phyloP scores from a whole-genome alignment of 2,329 filamentous ascomycete species.

The Talaromyces sp. region DNA sequence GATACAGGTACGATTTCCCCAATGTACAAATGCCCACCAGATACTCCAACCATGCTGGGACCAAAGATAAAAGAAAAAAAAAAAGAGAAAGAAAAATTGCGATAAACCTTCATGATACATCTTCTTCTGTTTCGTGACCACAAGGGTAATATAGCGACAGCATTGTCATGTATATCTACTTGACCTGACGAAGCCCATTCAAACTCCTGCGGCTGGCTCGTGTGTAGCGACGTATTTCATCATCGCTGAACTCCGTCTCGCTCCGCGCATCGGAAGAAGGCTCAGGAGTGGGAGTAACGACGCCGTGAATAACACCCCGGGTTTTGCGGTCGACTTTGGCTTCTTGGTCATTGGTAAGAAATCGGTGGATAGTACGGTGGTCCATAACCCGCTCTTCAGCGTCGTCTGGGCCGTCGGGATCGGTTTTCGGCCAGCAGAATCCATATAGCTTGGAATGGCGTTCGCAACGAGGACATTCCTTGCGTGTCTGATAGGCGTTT shows the following conservation, averaged over 20 bases:
- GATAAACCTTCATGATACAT: neutral
- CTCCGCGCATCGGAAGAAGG: slow-evolving; percentile 31
- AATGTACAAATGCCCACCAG: neutral
- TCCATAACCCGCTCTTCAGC: slow-evolving; percentile 67
- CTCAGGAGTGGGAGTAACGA: slow-evolving; percentile 32
- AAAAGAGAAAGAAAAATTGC: neutral
- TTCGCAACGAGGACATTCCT: slow-evolving; percentile 87
- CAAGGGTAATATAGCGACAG: neutral
- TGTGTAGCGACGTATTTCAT: slow-evolving; percentile 30
- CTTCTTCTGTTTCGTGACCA: neutral
- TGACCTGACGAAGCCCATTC: slow-evolving; percentile 30
- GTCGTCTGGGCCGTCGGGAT: slow-evolving; percentile 69
- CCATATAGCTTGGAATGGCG: slow-evolving; percentile 94
- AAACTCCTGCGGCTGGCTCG: slow-evolving; percentile 29
- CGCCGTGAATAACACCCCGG: slow-evolving; percentile 31
- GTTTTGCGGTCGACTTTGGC: slow-evolving; percentile 30
- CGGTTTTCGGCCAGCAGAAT: slow-evolving; percentile 92
- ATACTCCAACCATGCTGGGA: neutral
- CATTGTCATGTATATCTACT: slow-evolving; percentile 19
- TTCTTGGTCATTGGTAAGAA: slow-evolving; percentile 69
- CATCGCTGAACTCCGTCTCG: slow-evolving; percentile 34
- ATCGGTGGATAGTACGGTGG: slow-evolving; percentile 81
- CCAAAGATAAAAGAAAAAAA: neutral
- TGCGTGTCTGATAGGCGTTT: slow-evolving; percentile 79
- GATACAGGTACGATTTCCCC: neutral